Base-by-base conservation (phyloP, 345 rosid genomes). In the Eucalyptus paniculata region DNA sequence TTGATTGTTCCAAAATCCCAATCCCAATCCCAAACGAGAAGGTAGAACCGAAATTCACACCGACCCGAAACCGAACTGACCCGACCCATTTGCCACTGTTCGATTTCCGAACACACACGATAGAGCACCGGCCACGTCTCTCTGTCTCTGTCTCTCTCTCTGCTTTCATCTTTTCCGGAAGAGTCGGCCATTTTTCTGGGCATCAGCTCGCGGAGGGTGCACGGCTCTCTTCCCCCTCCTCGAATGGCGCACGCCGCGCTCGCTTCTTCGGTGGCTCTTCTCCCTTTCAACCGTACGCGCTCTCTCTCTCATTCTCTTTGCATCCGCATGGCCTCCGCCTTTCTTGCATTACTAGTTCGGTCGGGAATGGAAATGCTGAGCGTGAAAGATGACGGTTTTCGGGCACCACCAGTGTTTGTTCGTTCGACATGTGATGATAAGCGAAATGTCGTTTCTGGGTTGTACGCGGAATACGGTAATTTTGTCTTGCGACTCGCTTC, bases 201-300 rank as follows among this genome's bases (percentile, higher is more conserved):
- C 47, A 77, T 77, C 47, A 21, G 47, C 85, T 77, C 47, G 15
- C 85, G 17, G 85, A 40, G 85, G 2, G 47, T 30, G 62, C 67
- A 19, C 45, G 21, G 30, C 85, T 77, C n/a, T n/a, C 87, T 89
- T 49, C 88, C 53, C 4, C 69, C 16, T 21, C 72, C 77, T 34
- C 44, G 86, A 72, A 92, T 93, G 95, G 93, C 95, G 34, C 83
- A 69, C 28, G 45, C 91, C 50, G 90, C 92, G 7, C 42, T 88
- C 9, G 89, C 92, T 77, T 53, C 92, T 88, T 87, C 93, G 30
- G 89, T 91, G n/a, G 81, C 92, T 6, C 42, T 89, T n/a, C 19
- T 91, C 15, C 90, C 92, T 54, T 88, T 93, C 91, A 82, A 90
- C 53, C 69, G 95, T 92, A 91, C 30, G 90, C 77, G 86, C 80